A percentile compares a stretch with the other conserved stretches of the same genome.
Conservation (phyloP, 352 stramenopile genomes). For the Thraustotheca clavata region DNA sequence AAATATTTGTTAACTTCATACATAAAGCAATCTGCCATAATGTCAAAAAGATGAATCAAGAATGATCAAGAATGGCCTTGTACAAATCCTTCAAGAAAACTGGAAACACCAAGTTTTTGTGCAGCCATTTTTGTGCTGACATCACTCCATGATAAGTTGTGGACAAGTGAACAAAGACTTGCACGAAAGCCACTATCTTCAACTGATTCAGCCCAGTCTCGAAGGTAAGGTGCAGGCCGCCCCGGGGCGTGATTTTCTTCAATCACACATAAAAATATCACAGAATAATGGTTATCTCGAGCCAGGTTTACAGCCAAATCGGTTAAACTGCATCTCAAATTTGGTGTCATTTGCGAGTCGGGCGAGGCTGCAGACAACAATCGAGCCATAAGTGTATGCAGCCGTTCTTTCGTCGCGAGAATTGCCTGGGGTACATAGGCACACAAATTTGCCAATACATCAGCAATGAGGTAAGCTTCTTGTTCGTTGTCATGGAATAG, state of each 20-base stretch:
- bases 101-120: constrained; percentile 60
- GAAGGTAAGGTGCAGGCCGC: constrained; percentile 52
- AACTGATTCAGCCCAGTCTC: constrained; percentile 35
- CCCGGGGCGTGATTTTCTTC: constrained; percentile 28
- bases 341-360: constrained; percentile 8
- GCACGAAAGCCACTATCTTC: constrained; percentile 34
- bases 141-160: constrained; percentile 73
- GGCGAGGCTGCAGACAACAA: no score
- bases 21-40: no score
- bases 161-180: constrained; percentile 53
- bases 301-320: constrained; percentile 60
- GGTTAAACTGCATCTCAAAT: constrained; percentile 29
- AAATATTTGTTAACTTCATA: no score
- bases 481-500: constrained; percentile 7
- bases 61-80: background rate
- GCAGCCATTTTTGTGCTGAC: constrained; percentile 48
- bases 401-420: background rate
- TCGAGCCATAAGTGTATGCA: background rate
- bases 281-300: constrained; percentile 34
- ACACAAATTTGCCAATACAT: constrained; percentile 37
- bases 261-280: constrained; percentile 59
- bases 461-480: constrained; percentile 28
- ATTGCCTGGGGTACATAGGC: constrained; percentile 20
- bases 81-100: constrained; percentile 45
- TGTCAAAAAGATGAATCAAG: background rate